A percentile compares a stretch with the other conserved stretches of the same genome.
Conservation (phyloP, 108 stramenopile genomes). For the Discostella pseudostelligera region DNA sequence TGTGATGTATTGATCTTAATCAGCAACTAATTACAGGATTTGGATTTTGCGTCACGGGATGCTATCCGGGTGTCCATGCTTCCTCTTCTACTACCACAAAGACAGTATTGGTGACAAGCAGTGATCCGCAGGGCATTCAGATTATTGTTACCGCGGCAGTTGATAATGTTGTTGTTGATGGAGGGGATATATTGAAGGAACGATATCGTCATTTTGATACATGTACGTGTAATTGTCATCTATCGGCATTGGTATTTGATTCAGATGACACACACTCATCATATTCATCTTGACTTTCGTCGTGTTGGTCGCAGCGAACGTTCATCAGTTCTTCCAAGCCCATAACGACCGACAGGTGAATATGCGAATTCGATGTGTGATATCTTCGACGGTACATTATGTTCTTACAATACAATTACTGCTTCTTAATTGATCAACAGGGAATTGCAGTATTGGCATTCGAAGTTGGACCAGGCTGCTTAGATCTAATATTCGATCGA, state of each 20-base stretch:
- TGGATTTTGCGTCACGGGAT: constrained; percentile 78
- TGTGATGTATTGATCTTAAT: too few species aligned
- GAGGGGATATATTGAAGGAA: background rate
- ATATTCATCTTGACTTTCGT: background rate
- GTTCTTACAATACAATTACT: background rate
- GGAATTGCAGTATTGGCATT: constrained; percentile 82
- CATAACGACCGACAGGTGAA: constrained; percentile 50
- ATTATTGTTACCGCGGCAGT: constrained; percentile 59
- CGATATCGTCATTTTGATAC: constrained; percentile 1
- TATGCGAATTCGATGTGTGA: background rate
- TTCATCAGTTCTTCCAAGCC: constrained; percentile 54
- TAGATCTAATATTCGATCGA: constrained; percentile 45
- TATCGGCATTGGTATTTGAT: too few species aligned
- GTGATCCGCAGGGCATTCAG: constrained; percentile 77
- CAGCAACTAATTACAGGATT: constrained; percentile 79
- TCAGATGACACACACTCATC: too few species aligned
- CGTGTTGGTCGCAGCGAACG: constrained; percentile 25
- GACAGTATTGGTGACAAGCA: constrained; percentile 71
- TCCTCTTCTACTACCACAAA: constrained; percentile 36
- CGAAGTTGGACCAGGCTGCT: constrained; percentile 46
- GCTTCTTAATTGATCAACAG: constrained; percentile 4
- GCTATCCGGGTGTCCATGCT: constrained; percentile 25
- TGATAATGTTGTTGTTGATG: constrained; percentile 10
- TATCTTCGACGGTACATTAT: background rate
- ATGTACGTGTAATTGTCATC: constrained; percentile 48